phyloP scores from a whole-genome alignment of 805 yeast species.

The Lachancea sp. region DNA sequence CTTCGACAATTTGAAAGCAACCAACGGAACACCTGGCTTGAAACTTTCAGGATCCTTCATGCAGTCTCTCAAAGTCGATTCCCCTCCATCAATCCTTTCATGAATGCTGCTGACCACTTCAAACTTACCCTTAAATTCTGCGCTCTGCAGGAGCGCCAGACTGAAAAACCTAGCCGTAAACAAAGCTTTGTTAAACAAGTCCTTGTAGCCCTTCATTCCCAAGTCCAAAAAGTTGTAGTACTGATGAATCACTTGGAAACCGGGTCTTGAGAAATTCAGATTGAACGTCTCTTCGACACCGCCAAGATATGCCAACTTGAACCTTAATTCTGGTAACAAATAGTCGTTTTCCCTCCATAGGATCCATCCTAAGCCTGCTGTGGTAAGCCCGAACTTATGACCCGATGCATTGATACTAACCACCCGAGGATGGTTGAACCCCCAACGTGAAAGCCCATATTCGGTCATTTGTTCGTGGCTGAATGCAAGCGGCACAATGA shows the following conservation, averaged over 20 bases:
- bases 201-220: conserved; percentile 67
- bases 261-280: conserved; percentile 87
- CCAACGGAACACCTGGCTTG: conserved; percentile 82
- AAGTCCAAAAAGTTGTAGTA: conserved; percentile 70
- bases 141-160: conserved; percentile 41
- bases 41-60: conserved; percentile 38
- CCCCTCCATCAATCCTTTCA: conserved; percentile 41
- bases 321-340: conserved; percentile 66
- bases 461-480: conserved; percentile 48
- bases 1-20: conserved; percentile 69
- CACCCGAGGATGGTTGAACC: conserved; percentile 70
- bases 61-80: conserved; percentile 15
- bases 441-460: conserved; percentile 47
- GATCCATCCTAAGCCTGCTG: conserved; percentile 93
- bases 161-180: conserved; percentile 62
- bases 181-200: conserved; percentile 55
- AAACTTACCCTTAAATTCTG: conserved; percentile 60
- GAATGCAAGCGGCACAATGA: conserved; percentile 76
- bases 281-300: conserved; percentile 84
- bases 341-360: conserved; percentile 62
- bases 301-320: conserved; percentile 78
- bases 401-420: conserved; percentile 84
- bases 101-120: conserved; percentile 76
- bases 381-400: conserved; percentile 85
- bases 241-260: conserved; percentile 84